Percentiles rank a stretch among this genome's conserved stretches.
Conservation (phyloP, 2,329 filamentous ascomycete genomes). For the Alternaria triticina region DNA sequence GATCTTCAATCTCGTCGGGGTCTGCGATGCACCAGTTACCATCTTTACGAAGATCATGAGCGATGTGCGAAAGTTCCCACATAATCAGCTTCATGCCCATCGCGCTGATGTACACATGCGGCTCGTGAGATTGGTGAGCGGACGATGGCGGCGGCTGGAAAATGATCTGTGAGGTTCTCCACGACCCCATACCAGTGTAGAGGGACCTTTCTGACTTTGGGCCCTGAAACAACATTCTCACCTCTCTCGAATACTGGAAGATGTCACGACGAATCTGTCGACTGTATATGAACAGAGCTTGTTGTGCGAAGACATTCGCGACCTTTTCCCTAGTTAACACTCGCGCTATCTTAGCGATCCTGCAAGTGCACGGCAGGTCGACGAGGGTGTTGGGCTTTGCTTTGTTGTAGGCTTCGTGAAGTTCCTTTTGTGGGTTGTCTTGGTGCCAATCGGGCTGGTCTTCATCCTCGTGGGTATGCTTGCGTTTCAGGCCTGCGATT, state of each 20-base stretch:
- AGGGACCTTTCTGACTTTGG: background rate
- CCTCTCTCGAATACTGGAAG: background rate
- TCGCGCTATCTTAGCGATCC: background rate
- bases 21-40: background rate
- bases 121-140: background rate
- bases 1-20: background rate
- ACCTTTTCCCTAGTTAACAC: background rate
- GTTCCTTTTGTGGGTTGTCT: background rate
- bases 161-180: background rate
- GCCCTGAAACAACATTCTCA: background rate
- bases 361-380: background rate
- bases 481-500: background rate
- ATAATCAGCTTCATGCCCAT: background rate
- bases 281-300: background rate
- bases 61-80: background rate
- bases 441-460: background rate
- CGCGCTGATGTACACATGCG: background rate
- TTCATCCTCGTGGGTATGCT: background rate
- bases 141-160: background rate
- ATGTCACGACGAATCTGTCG: background rate
- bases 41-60: background rate
- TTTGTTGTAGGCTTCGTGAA: background rate
- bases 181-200: background rate
- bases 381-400: background rate
- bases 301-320: background rate